Evolutionary conservation across 2,329 filamentous ascomycete species (phyloP).

Genomic region (Microcyclospora tardicrescens): DNA sequence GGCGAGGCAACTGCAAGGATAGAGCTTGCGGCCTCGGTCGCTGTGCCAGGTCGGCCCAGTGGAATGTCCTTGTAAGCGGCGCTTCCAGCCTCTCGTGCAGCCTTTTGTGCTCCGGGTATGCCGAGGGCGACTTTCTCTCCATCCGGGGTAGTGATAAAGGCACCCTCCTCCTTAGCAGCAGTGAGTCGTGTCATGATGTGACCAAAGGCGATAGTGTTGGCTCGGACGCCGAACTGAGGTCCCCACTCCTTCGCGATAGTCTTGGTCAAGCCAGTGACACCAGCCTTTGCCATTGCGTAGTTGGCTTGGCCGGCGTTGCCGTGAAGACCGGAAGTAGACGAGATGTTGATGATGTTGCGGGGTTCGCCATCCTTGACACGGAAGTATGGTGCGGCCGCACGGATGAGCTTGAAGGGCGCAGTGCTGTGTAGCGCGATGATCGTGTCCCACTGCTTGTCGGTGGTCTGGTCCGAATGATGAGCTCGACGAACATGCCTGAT

Average conservation of each 20-base stretch:
- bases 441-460: slow-evolving; percentile 82
- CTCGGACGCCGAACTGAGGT: slow-evolving; percentile 64
- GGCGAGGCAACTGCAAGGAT: slow-evolving; percentile 71
- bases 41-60: slow-evolving; percentile 59
- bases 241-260: slow-evolving; percentile 90
- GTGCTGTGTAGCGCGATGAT: slow-evolving; percentile 75
- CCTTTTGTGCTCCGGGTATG: slow-evolving; percentile 51
- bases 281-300: slow-evolving; percentile 76
- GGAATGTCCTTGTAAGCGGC: slow-evolving; percentile 53
- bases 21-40: slow-evolving; percentile 66
- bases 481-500: not conserved
- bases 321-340: slow-evolving; percentile 66
- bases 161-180: slow-evolving; percentile 71
- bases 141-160: slow-evolving; percentile 62
- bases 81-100: slow-evolving; percentile 28
- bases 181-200: slow-evolving; percentile 70
- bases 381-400: slow-evolving; percentile 74
- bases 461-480: slow-evolving; percentile 40
- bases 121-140: slow-evolving; percentile 64
- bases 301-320: slow-evolving; percentile 88
- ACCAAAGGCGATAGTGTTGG: slow-evolving; percentile 76
- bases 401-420: slow-evolving; percentile 71
- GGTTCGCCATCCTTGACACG: slow-evolving; percentile 71
- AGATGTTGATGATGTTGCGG: slow-evolving; percentile 72
- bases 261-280: slow-evolving; percentile 70